These are phyloP conservation scores for Mallotus japonicus DNA, from an alignment of 441 rosid species.

Conservation along the genomic window DNA sequence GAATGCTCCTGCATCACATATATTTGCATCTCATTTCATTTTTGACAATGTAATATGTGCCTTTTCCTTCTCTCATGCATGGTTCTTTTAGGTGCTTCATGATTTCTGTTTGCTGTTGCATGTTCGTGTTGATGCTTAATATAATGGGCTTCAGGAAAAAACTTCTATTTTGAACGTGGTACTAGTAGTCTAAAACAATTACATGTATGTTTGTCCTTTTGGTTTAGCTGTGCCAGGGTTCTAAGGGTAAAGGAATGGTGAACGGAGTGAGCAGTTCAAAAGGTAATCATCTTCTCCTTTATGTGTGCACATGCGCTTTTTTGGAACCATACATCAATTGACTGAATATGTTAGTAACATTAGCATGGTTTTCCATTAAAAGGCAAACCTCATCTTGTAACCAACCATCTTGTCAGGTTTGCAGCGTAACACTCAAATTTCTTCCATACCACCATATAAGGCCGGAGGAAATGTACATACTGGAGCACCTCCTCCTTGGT, in stretches of 20 bases:
- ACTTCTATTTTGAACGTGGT: conserved; percentile 2
- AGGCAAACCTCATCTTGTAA: conserved; percentile 6
- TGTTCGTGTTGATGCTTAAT: conserved; percentile 8
- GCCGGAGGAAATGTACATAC: conserved; percentile 70
- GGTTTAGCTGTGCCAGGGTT: conserved; percentile 34
- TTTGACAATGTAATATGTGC: neutral
- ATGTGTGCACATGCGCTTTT: neutral
- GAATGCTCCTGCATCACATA: too few species aligned
- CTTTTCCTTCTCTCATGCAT: neutral
- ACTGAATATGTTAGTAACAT: neutral
- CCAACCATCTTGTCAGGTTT: conserved; percentile 39
- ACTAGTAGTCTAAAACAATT: neutral
- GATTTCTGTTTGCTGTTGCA: conserved; percentile 9
- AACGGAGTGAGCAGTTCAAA: conserved; percentile 35
- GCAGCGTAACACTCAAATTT: conserved; percentile 34
- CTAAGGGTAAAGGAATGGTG: conserved; percentile 34
- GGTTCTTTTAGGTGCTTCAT: neutral
- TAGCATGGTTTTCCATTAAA: conserved; percentile 9
- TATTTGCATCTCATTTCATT: neutral
- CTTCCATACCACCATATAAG: conserved; percentile 32
- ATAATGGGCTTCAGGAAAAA: neutral
- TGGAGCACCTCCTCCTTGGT: conserved; percentile 92
- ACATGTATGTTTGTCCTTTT: conserved; percentile 1
- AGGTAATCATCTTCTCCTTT: conserved; percentile 39
- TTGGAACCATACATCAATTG: neutral